Conservation (phyloP, 176 grass and related monocot genomes). For the Puya raimondii region DNA sequence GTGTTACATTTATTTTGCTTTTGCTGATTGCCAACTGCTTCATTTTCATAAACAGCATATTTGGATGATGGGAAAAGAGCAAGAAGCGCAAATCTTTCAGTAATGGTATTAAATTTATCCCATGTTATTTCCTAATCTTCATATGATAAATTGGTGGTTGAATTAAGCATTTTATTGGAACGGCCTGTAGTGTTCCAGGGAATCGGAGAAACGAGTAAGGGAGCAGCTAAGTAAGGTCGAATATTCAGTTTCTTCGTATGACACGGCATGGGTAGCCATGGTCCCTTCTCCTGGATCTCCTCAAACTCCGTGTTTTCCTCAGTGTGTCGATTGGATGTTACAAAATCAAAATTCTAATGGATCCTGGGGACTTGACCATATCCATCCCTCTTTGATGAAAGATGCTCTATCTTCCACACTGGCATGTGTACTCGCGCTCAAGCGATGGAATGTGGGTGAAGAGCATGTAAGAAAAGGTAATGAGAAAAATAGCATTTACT, state of each 20-base stretch:
- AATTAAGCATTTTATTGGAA: background rate
- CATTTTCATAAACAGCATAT: background rate
- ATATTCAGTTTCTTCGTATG: conserved; percentile 20
- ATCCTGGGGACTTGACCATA: conserved; percentile 34
- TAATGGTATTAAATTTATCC: conserved; percentile 1
- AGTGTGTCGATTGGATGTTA: conserved; percentile 32
- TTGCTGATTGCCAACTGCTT: background rate
- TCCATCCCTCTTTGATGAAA: conserved; percentile 24
- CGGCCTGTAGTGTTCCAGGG: conserved; percentile 24
- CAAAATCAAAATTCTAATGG: conserved; percentile 35
- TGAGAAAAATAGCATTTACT: background rate
- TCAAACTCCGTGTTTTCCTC: conserved; percentile 17
- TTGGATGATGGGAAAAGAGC: background rate
- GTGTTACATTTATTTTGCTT: background rate
- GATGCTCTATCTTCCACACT: conserved; percentile 46
- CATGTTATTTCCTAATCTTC: background rate
- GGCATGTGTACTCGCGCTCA: conserved; percentile 62
- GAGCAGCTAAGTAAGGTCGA: conserved; percentile 30
- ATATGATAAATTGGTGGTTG: background rate
- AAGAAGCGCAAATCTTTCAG: background rate
- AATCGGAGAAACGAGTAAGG: conserved; percentile 39
- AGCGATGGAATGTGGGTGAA: conserved; percentile 54
- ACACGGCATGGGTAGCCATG: conserved; percentile 36
- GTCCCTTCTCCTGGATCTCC: conserved; percentile 22
- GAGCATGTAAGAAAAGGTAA: conserved; percentile 58